Percentiles rank a stretch among this genome's conserved stretches.
phyloP scores from a whole-genome alignment of 129 eudicot genomes.

The Glebionis coronaria region DNA sequence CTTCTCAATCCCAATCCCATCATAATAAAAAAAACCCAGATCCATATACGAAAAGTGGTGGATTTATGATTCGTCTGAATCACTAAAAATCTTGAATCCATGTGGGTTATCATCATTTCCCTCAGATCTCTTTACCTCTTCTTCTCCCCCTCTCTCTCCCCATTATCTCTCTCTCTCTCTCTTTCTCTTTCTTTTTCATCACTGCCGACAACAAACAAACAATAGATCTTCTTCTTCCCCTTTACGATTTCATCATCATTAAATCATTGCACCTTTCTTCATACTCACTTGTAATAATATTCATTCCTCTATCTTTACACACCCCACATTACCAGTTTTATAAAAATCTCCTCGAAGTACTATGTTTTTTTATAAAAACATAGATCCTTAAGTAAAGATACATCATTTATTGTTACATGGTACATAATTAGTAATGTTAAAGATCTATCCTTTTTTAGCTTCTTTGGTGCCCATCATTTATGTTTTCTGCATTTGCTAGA shows the following conservation, averaged over 20 bases:
- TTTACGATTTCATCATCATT: constrained; percentile 12
- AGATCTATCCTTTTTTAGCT: background rate
- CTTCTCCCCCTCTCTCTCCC: constrained; percentile 10
- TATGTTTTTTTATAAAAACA: background rate
- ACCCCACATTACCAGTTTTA: constrained; percentile 11
- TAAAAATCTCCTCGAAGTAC: background rate
- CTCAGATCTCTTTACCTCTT: background rate
- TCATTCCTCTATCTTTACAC: constrained; percentile 13
- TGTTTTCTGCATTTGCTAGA: constrained; percentile 13
- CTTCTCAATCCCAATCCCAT: too few relatives aligned
- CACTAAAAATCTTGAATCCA: too few relatives aligned
- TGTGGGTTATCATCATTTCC: too few relatives aligned
- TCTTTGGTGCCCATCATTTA: background rate
- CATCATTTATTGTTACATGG: background rate
- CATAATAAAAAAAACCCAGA: too few relatives aligned
- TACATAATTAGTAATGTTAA: background rate
- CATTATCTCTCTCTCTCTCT: constrained; percentile 27
- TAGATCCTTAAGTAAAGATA: constrained; percentile 31
- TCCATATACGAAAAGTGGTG: too few relatives aligned
- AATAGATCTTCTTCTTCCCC: constrained; percentile 33
- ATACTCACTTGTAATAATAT: constrained; percentile 13
- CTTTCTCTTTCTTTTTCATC: background rate
- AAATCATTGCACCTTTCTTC: constrained; percentile 18
- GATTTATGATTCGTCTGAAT: too few relatives aligned
- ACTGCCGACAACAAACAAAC: constrained; percentile 36